Conservation (phyloP, 2,329 filamentous ascomycete genomes). For the Aspergillus neotritici region DNA sequence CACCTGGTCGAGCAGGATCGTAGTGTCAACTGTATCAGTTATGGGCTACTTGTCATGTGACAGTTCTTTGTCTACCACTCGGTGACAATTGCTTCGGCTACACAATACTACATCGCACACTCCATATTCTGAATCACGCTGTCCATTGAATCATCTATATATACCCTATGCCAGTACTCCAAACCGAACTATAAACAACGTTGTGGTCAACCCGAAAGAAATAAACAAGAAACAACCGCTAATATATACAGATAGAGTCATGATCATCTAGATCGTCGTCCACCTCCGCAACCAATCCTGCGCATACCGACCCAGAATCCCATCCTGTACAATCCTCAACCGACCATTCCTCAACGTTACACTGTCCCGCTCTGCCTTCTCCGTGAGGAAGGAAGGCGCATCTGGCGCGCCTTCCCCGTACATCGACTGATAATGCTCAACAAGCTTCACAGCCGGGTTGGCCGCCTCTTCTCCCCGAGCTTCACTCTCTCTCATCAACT, state of each 20-base stretch:
- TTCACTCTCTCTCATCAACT: slow-evolving; percentile 26
- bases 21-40: too few relatives aligned
- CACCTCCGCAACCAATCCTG: slow-evolving; percentile 27
- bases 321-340: slow-evolving; percentile 27
- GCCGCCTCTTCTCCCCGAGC: slow-evolving; percentile 20
- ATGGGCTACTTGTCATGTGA: too few relatives aligned
- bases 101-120: too few relatives aligned
- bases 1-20: too few relatives aligned
- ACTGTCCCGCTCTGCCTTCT: slow-evolving; percentile 26
- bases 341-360: slow-evolving; percentile 22
- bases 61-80: too few relatives aligned
- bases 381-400: slow-evolving; percentile 19
- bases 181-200: neutral
- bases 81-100: too few relatives aligned
- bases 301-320: slow-evolving; percentile 26
- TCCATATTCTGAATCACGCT: too few relatives aligned
- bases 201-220: neutral
- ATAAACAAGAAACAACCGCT: too few relatives aligned
- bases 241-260: neutral
- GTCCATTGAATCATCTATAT: too few relatives aligned
- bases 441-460: slow-evolving; percentile 31
- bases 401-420: slow-evolving; percentile 9
- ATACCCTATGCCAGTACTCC: too few relatives aligned
- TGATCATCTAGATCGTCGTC: slow-evolving; percentile 8
- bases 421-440: slow-evolving; percentile 27